Evolutionary conservation across 176 grass and related monocot genomes (phyloP), one percentile per base, ranked within the genome.

Genomic region (Eremochloa ophiuroides): DNA sequence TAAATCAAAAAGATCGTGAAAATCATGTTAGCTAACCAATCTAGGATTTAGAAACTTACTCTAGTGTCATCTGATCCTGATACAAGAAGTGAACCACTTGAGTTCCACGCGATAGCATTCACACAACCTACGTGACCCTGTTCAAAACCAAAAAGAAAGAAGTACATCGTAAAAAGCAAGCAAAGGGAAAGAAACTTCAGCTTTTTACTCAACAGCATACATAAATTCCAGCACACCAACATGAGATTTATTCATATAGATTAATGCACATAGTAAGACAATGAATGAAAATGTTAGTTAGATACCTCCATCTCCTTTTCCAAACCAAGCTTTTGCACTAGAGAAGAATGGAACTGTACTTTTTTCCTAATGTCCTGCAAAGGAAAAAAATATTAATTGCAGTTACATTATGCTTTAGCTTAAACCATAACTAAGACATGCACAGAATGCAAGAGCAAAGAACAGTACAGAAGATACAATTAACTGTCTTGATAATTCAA

Each of bases 41-140:
- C 33, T 75, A 64, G 31, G 59, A 48, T 58, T 78, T 23, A 73
- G 55, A 82, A 72, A 87, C 77, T 67, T 93, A 99, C 96, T 76
- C 82, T 99, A 68, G 93, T 99, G 75, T 99, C 93, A 79, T 99
- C 93, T 84, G 96, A 99, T 82, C 96, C 96, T 70, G 96, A 99
- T 82, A 99, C 64, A 55, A 99, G 86, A 89, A 99, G 91, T 23
- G 96, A 95, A 76, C 96, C 96, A 61, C 70, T 95, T 50, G 93
- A 86, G 67, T 93, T 99, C 96, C 96, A 99, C 8, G 93, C 88
- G 42, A 99, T 93, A 67, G 93, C 86, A 86, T 99, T 99, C 37
- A 99, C 96, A 26, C 96, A 99, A 79, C 93, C 90, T 72, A 34
- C 34, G 38, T 99, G 96, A 5, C 93, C 93, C 96, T 99, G 88